These are phyloP conservation scores for Phytopythium helicoides DNA, from an alignment of 352 stramenopile species.

Conservation along the genomic window DNA sequence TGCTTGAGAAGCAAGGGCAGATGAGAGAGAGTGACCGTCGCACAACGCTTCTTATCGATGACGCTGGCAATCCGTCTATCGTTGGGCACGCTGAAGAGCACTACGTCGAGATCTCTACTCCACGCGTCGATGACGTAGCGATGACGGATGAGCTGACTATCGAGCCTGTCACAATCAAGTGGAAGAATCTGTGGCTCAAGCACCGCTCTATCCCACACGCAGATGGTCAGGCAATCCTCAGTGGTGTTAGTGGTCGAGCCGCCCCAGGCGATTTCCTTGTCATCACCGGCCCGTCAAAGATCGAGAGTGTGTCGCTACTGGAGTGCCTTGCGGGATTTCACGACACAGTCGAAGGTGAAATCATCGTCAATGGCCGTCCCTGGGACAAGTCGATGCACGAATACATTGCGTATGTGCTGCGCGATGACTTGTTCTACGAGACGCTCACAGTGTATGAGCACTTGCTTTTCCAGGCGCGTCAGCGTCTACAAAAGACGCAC, in stretches of 20 bases:
- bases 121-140: constrained; percentile 6
- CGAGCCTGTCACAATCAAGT: constrained; percentile 19
- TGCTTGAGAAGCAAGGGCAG: constrained; percentile 1
- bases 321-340: constrained; percentile 91
- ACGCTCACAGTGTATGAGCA: constrained; percentile 91
- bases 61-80: constrained; percentile 14
- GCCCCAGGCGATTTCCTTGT: constrained; percentile 50
- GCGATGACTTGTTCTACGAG: constrained; percentile 85
- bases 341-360: constrained; percentile 61
- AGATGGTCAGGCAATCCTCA: constrained; percentile 25
- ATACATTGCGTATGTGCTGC: constrained; percentile 64
- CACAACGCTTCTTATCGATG: constrained; percentile 28
- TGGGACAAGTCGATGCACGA: constrained; percentile 37
- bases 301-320: constrained; percentile 89
- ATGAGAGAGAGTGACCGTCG: constrained; percentile 28
- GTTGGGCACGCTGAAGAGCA: constrained; percentile 19
- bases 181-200: constrained; percentile 24
- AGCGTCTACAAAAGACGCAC: constrained; percentile 61
- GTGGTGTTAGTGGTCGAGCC: constrained; percentile 40
- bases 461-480: constrained; percentile 78
- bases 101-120: constrained; percentile 23
- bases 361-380: constrained; percentile 58
- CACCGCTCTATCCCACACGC: background rate
- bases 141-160: constrained; percentile 13
- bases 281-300: constrained; percentile 54